Percentiles rank a stretch among this genome's conserved stretches.
Conservation (phyloP, 2,329 filamentous ascomycete species). For the Tolypocladium paradoxum region DNA sequence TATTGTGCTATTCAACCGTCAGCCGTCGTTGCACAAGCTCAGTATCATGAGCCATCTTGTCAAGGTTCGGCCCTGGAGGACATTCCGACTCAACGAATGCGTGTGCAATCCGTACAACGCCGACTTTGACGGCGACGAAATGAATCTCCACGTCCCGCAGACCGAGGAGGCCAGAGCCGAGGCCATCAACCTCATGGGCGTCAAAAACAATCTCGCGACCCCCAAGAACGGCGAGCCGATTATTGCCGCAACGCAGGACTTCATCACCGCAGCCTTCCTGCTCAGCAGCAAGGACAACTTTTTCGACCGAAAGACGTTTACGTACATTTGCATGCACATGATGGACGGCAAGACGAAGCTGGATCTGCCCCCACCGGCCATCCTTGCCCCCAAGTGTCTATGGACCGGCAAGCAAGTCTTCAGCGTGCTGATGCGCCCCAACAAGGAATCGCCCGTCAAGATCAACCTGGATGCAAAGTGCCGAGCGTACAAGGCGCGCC, state of each 20-base stretch:
- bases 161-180: slow-evolving; percentile 94
- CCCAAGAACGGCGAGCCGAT: slow-evolving; percentile 97
- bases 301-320: slow-evolving; percentile 79
- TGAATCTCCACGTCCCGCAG: slow-evolving; percentile 97
- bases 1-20: slow-evolving; percentile 94
- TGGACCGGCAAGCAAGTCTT: slow-evolving; percentile 99
- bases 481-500: slow-evolving; percentile 60
- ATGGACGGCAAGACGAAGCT: slow-evolving; percentile 67
- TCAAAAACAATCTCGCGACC: slow-evolving; percentile 90
- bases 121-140: slow-evolving; percentile 98
- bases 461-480: slow-evolving; percentile 93
- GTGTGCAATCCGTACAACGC: slow-evolving; percentile 97
- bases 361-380: slow-evolving; percentile 76
- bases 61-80: slow-evolving; percentile 89
- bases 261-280: slow-evolving; percentile 90
- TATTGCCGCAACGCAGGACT: slow-evolving; percentile 98
- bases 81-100: slow-evolving; percentile 94
- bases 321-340: slow-evolving; percentile 90
- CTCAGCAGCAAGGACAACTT: slow-evolving; percentile 89
- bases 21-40: slow-evolving; percentile 94
- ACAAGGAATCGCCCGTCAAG: slow-evolving; percentile 67
- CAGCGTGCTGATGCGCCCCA: slow-evolving; percentile 82
- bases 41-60: slow-evolving; percentile 95
- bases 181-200: slow-evolving; percentile 93
- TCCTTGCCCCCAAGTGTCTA: slow-evolving; percentile 72